Evolutionary conservation across 345 rosid genomes (phyloP).

Genomic region (Lepidium sativum): DNA sequence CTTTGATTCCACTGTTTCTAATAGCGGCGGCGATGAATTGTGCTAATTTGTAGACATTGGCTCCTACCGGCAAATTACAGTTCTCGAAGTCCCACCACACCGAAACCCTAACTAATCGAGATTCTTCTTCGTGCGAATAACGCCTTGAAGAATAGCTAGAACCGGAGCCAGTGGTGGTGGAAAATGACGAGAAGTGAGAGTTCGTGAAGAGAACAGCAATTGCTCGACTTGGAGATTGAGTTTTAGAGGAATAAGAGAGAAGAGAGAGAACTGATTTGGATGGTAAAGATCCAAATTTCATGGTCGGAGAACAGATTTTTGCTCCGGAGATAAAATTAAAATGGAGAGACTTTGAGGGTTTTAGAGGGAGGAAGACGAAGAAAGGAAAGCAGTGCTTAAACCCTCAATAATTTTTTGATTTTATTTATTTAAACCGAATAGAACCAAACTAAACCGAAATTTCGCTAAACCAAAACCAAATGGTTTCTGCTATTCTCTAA

Average conservation of each 20-base stretch:
- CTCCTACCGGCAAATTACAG: slow-evolving; percentile 51
- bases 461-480: neutral
- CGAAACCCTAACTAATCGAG: slow-evolving; percentile 55
- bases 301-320: slow-evolving; percentile 10
- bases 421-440: neutral
- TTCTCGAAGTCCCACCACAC: slow-evolving; percentile 99
- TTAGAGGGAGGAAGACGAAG: slow-evolving; percentile 18
- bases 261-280: slow-evolving; percentile 22
- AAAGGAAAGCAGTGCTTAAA: slow-evolving; percentile 8
- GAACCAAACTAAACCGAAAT: neutral
- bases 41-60: slow-evolving; percentile 51
- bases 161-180: slow-evolving; percentile 12
- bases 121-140: slow-evolving; percentile 41
- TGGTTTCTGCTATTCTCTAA: neutral
- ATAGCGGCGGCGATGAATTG: slow-evolving; percentile 52
- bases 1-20: slow-evolving; percentile 72
- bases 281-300: slow-evolving; percentile 24
- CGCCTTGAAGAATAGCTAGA: slow-evolving; percentile 19
- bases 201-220: slow-evolving; percentile 28
- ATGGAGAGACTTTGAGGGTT: slow-evolving; percentile 15
- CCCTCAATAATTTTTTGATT: slow-evolving; percentile 1
- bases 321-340: neutral
- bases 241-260: slow-evolving; percentile 16
- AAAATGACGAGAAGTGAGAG: slow-evolving; percentile 26
- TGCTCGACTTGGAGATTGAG: slow-evolving; percentile 4